Conservation (phyloP, 139 green algal species). For the Parachlorella kessleri region DNA sequence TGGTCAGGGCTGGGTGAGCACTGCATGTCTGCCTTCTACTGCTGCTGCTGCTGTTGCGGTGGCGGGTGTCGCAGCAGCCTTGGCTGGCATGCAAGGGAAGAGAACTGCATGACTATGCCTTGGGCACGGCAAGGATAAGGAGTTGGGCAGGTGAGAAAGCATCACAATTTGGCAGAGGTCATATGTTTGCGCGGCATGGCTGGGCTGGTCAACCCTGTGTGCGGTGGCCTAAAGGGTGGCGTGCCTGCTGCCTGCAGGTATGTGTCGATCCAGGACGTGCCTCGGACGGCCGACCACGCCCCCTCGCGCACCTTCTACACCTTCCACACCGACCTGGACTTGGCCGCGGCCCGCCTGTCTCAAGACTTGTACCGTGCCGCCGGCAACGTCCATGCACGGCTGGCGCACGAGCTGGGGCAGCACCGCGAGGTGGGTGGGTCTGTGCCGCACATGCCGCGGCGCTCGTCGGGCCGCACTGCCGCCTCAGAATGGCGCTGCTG, state of each 20-base stretch:
- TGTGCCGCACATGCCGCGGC: background rate
- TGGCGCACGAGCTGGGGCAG: slow-evolving; percentile 64
- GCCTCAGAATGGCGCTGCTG: background rate
- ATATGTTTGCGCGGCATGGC: no score
- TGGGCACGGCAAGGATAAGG: no score
- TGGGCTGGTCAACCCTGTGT: no score
- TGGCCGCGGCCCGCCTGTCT: slow-evolving; percentile 31
- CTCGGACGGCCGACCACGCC: slow-evolving; percentile 75
- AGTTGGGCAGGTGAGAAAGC: no score
- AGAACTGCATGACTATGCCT: no score
- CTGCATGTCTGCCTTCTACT: no score
- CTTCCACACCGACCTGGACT: slow-evolving; percentile 56
- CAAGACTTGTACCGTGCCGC: slow-evolving; percentile 63
- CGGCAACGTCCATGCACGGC: slow-evolving; percentile 65
- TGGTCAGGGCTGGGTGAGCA: slow-evolving; percentile 79
- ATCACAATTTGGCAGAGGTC: no score
- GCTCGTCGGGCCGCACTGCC: background rate
- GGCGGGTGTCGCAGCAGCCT: no score
- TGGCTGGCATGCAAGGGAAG: background rate
- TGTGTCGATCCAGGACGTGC: slow-evolving; percentile 76
- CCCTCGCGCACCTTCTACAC: slow-evolving; percentile 86
- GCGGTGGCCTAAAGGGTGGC: no score
- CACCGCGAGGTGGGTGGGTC: slow-evolving; percentile 52
- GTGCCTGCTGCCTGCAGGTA: slow-evolving; percentile 24
- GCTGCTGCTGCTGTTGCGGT: background rate